A percentile compares a stretch with the other conserved stretches of the same genome.
phyloP scores from a whole-genome alignment of 2,329 filamentous ascomycete genomes.

The Elsinoe batatas region DNA sequence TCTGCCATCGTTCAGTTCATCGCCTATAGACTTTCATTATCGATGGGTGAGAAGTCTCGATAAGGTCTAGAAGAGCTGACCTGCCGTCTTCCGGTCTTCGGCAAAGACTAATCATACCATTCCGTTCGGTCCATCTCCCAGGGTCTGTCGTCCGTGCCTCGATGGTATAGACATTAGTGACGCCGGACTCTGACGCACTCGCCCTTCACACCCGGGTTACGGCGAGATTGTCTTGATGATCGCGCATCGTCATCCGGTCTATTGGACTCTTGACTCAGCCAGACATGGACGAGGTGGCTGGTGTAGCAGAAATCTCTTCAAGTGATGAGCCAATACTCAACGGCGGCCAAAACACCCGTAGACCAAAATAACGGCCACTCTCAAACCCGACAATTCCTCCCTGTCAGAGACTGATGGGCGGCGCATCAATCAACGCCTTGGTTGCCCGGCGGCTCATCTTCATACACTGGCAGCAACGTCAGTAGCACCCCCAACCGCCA shows the following conservation, averaged over 20 bases:
- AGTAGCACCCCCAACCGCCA: background rate
- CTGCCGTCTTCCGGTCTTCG: background rate
- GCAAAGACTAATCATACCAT: background rate
- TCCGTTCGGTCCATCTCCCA: background rate
- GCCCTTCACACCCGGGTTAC: background rate
- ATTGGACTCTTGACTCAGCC: background rate
- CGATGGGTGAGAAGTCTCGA: background rate
- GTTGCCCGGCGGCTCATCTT: conserved; percentile 7
- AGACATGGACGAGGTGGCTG: background rate
- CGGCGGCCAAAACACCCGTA: background rate
- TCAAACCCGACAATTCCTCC: conserved; percentile 1
- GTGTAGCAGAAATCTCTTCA: conserved; percentile 2
- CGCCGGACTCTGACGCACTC: background rate
- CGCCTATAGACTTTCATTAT: background rate
- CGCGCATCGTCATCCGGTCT: background rate
- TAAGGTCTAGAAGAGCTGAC: conserved; percentile 1
- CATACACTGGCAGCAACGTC: background rate
- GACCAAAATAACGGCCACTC: background rate
- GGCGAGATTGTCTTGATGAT: background rate
- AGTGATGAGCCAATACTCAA: conserved; percentile 11
- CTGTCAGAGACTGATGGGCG: background rate
- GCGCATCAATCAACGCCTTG: background rate
- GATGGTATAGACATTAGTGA: background rate
- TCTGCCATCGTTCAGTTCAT: background rate
- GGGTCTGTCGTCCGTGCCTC: background rate